Percentiles rank a stretch among this genome's conserved stretches.
phyloP scores from a whole-genome alignment of 2,329 filamentous ascomycete genomes.

The Botrytis fabae region DNA sequence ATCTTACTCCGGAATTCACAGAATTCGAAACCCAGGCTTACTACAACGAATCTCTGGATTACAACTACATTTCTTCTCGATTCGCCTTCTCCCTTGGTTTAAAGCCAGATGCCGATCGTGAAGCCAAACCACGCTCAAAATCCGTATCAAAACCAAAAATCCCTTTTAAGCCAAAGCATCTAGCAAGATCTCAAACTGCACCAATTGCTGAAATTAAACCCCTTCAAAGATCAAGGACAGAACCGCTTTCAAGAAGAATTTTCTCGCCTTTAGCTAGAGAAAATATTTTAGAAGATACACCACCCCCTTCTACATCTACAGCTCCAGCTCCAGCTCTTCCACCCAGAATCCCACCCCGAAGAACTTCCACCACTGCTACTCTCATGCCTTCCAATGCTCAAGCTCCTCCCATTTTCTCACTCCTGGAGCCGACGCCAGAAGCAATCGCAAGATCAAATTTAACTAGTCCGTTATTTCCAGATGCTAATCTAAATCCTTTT shows the following conservation, averaged over 20 bases:
- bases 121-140: slow-evolving; percentile 11
- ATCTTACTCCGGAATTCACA: slow-evolving; percentile 4
- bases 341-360: slow-evolving; percentile 5
- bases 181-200: slow-evolving; percentile 14
- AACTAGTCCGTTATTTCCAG: slow-evolving; percentile 11
- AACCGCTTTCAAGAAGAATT: slow-evolving; percentile 1
- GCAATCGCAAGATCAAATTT: not conserved
- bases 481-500: slow-evolving; percentile 11
- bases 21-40: slow-evolving; percentile 19
- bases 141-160: slow-evolving; percentile 13
- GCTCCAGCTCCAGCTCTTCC: not conserved
- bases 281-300: not conserved
- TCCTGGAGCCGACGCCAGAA: slow-evolving; percentile 7
- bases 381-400: slow-evolving; percentile 5
- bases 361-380: slow-evolving; percentile 14
- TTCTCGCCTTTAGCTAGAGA: slow-evolving; percentile 11
- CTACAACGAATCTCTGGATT: slow-evolving; percentile 20
- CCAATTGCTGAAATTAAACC: slow-evolving; percentile 6
- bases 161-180: slow-evolving; percentile 8
- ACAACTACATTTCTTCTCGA: slow-evolving; percentile 20
- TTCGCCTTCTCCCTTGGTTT: slow-evolving; percentile 17
- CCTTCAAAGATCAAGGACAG: slow-evolving; percentile 10
- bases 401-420: slow-evolving; percentile 4
- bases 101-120: slow-evolving; percentile 10
- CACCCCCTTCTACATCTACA: slow-evolving; percentile 1